Evolutionary conservation across 345 rosid species (phyloP).

Genomic region (Turnera subulata): DNA sequence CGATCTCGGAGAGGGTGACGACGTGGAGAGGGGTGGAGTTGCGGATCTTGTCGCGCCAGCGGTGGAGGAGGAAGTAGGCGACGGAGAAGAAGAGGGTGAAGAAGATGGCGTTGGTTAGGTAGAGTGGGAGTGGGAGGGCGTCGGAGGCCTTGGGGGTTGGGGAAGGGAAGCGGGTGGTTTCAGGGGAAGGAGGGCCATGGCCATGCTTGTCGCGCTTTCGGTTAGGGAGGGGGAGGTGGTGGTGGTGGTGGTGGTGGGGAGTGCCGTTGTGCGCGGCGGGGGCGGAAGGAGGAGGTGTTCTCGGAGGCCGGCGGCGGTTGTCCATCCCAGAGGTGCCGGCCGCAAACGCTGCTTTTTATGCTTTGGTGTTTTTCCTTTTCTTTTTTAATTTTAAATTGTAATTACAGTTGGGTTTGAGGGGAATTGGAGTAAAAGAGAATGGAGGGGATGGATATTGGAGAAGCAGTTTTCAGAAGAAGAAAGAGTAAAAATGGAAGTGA

Average conservation of each 20-base stretch:
- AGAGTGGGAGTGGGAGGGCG: conserved; percentile 77
- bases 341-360: too few species aligned
- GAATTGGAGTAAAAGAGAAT: too few species aligned
- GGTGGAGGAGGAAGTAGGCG: conserved; percentile 73
- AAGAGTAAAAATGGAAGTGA: too few species aligned
- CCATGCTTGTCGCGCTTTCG: neutral
- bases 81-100: conserved; percentile 89
- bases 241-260: conserved; percentile 17
- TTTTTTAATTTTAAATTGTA: too few species aligned
- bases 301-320: conserved; percentile 41
- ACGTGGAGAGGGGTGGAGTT: conserved; percentile 78
- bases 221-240: conserved; percentile 1
- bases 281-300: conserved; percentile 19
- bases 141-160: conserved; percentile 61
- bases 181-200: neutral
- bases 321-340: conserved; percentile 37
- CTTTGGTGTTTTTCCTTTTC: too few species aligned
- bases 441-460: too few species aligned
- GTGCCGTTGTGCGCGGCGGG: neutral
- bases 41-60: conserved; percentile 97
- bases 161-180: conserved; percentile 5
- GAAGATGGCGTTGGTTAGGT: conserved; percentile 74
- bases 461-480: too few species aligned
- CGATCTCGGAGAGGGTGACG: conserved; percentile 66
- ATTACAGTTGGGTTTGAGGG: too few species aligned